phyloP scores from a whole-genome alignment of 2,329 filamentous ascomycete genomes.

The Curvularia sp. region DNA sequence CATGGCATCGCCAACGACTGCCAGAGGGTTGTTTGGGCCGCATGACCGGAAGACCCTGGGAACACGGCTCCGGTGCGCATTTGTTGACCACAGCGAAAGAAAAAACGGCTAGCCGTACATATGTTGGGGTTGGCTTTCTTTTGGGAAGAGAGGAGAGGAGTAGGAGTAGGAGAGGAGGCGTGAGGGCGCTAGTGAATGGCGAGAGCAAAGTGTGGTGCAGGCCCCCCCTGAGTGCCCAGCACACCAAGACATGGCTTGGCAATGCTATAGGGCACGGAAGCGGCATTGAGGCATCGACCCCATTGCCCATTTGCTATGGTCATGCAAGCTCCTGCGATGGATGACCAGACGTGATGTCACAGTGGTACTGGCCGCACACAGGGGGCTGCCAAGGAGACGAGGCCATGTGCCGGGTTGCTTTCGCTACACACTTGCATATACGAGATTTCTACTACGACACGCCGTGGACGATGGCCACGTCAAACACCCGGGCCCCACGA shows the following conservation, averaged over 20 bases:
- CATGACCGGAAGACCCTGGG: no score
- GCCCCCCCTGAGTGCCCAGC: slow-evolving; percentile 15
- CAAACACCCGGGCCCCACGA: slow-evolving; percentile 2
- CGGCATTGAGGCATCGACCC: slow-evolving; percentile 23
- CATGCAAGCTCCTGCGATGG: not conserved
- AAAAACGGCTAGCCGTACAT: slow-evolving; percentile 11
- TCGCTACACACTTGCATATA: not conserved
- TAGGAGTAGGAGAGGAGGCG: not conserved
- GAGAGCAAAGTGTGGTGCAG: not conserved
- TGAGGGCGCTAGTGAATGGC: slow-evolving; percentile 13
- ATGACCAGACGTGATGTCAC: not conserved
- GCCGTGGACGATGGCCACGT: not conserved
- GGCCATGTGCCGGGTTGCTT: no score
- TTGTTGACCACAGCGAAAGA: not conserved
- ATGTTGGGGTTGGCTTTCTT: slow-evolving; percentile 4
- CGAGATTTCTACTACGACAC: no score
- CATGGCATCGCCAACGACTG: not conserved
- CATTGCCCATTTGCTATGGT: slow-evolving; percentile 19
- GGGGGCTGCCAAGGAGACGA: not conserved
- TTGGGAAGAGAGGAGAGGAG: not conserved
- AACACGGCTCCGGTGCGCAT: not conserved
- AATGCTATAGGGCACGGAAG: slow-evolving; percentile 15
- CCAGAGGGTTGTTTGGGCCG: no score
- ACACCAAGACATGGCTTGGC: slow-evolving; percentile 18
- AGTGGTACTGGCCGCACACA: no score